phyloP scores from a whole-genome alignment of 768 basidiomycete species.

The Sporobolomyces roseus region DNA sequence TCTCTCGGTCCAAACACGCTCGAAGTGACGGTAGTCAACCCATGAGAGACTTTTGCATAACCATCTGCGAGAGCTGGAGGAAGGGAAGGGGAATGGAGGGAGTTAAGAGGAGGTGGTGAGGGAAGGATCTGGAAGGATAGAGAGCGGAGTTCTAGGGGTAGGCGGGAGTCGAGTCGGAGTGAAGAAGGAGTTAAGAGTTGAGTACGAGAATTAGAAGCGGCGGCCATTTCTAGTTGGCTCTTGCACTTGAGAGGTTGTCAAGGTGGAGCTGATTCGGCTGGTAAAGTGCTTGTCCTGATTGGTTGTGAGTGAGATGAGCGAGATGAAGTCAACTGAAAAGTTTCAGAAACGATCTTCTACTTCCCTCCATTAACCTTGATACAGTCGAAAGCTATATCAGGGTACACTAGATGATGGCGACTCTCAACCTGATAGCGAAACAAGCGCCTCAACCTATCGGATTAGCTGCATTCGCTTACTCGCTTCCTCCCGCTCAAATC shows the following conservation, averaged over 20 bases:
- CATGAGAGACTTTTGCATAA: constrained; percentile 75
- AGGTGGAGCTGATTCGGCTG: too few species aligned
- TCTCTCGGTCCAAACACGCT: constrained; percentile 91
- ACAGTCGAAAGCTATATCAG: neutral
- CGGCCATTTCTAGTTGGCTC: neutral
- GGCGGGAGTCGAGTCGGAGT: constrained; percentile 84
- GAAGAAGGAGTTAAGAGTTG: constrained; percentile 43
- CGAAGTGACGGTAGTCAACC: constrained; percentile 80
- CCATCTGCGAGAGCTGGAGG: constrained; percentile 74
- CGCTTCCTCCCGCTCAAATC: constrained; percentile 24
- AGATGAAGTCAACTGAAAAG: too few species aligned
- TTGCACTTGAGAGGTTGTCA: too few species aligned
- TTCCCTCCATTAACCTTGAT: neutral
- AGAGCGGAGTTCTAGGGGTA: constrained; percentile 85
- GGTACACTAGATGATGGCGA: too few species aligned
- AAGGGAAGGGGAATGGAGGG: constrained; percentile 44
- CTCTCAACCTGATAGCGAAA: constrained; percentile 27
- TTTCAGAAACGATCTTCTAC: too few species aligned
- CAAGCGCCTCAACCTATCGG: constrained; percentile 16
- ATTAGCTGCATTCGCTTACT: constrained; percentile 25
- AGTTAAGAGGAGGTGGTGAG: constrained; percentile 2
- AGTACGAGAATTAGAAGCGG: constrained; percentile 33
- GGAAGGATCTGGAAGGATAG: constrained; percentile 65
- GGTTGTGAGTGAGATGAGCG: too few species aligned
- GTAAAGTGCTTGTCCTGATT: too few species aligned